phyloP scores from a whole-genome alignment of 2,329 filamentous ascomycete genomes.

The Zopfia rhizophila region DNA sequence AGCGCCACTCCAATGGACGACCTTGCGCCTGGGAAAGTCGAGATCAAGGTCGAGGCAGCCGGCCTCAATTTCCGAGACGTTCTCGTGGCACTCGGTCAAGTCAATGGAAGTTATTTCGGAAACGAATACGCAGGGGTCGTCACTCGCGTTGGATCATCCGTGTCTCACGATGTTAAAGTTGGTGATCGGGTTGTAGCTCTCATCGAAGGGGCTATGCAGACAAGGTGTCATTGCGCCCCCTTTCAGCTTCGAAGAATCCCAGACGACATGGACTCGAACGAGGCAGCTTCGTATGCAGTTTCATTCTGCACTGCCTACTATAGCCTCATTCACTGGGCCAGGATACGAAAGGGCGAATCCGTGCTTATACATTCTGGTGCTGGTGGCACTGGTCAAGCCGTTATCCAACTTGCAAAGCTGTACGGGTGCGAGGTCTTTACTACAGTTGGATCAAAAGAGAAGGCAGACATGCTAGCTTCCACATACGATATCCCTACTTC shows the following conservation, averaged over 20 bases:
- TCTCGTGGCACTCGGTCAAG: conserved; percentile 34
- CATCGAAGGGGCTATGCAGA: background rate
- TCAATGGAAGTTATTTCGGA: conserved; percentile 20
- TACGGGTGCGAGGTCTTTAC: conserved; percentile 21
- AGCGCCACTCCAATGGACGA: too few species aligned
- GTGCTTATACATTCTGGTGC: conserved; percentile 34
- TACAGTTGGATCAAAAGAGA: conserved; percentile 18
- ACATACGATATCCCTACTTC: conserved; percentile 22
- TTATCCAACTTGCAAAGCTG: conserved; percentile 21
- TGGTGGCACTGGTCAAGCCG: conserved; percentile 24
- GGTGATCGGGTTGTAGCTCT: conserved; percentile 13
- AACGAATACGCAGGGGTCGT: conserved; percentile 9
- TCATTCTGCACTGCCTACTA: conserved; percentile 20
- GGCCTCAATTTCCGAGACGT: conserved; percentile 22
- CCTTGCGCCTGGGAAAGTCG: conserved; percentile 27
- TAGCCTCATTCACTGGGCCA: conserved; percentile 30
- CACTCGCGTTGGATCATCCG: conserved; percentile 6
- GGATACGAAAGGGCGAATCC: conserved; percentile 36
- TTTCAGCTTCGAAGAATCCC: background rate
- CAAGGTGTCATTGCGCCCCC: background rate
- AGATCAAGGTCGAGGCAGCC: conserved; percentile 35
- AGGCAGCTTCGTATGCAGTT: conserved; percentile 3
- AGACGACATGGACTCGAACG: conserved; percentile 7
- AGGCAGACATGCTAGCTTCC: conserved; percentile 14
- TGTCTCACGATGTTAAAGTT: conserved; percentile 5